These are phyloP conservation scores for Phytophthora boehmeriae DNA, from an alignment of 352 stramenopile species.

Conservation along the genomic window DNA sequence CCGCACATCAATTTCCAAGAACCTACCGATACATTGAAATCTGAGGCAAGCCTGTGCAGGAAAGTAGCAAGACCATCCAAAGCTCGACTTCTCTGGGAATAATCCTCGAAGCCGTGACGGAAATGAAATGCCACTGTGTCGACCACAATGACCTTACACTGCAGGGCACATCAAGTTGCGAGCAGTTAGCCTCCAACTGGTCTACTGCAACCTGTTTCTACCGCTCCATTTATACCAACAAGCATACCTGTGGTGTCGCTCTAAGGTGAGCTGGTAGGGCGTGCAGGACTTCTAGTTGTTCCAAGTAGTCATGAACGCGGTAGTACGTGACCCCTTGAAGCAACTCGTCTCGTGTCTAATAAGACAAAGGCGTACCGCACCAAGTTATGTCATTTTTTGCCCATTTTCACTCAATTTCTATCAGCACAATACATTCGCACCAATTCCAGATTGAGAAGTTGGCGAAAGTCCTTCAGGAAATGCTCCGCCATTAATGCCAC, in stretches of 20 bases:
- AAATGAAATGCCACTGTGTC: constrained; percentile 96
- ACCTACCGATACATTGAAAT: constrained; percentile 63
- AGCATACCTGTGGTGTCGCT: constrained; percentile 34
- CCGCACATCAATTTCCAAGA: not conserved
- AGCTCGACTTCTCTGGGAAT: constrained; percentile 55
- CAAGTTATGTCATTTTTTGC: not conserved
- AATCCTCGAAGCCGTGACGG: constrained; percentile 86
- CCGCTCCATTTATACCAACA: not conserved
- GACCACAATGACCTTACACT: constrained; percentile 91
- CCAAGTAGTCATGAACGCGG: constrained; percentile 85
- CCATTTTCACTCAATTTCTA: constrained; percentile 8
- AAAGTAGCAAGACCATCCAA: constrained; percentile 78
- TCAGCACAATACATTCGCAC: constrained; percentile 31
- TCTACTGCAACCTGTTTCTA: not conserved
- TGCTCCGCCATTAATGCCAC: constrained; percentile 82
- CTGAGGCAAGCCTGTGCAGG: constrained; percentile 62
- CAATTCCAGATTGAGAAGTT: constrained; percentile 29
- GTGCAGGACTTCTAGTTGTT: constrained; percentile 90
- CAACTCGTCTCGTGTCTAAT: constrained; percentile 78
- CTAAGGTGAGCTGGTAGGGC: constrained; percentile 68
- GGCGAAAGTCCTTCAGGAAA: constrained; percentile 77
- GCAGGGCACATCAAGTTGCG: not conserved
- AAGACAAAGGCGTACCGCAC: not conserved
- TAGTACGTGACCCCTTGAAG: constrained; percentile 81
- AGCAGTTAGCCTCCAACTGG: not conserved